Evolutionary conservation across 495 filamentous ascomycete genomes (phyloP).

Genomic region (Parathielavia appendiculata): DNA sequence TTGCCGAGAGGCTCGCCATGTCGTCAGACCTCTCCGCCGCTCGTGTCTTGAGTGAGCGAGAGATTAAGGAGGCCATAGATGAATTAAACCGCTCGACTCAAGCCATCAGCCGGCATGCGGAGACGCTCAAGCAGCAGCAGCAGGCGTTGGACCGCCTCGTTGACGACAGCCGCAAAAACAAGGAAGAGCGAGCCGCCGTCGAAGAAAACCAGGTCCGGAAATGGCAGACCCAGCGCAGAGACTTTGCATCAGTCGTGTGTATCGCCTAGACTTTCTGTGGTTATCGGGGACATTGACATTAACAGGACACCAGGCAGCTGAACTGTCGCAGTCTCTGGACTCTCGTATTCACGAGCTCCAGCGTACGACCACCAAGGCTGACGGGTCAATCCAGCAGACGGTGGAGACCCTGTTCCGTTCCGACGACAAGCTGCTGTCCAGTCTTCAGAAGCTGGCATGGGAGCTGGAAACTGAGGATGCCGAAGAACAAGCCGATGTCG

Average conservation of each 20-base stretch:
- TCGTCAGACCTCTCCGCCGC: constrained; percentile 33
- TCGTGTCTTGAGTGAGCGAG: constrained; percentile 35
- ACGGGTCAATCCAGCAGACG: constrained; percentile 29
- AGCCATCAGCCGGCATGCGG: constrained; percentile 43
- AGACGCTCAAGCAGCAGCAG: constrained; percentile 40
- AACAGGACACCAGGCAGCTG: constrained; percentile 32
- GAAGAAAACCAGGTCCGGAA: constrained; percentile 29
- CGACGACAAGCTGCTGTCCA: constrained; percentile 45
- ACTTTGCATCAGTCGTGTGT: constrained; percentile 31
- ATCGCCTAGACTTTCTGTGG: neutral
- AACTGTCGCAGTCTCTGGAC: constrained; percentile 36
- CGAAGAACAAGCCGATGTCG: constrained; percentile 34
- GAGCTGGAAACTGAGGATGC: constrained; percentile 41
- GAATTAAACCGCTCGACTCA: constrained; percentile 44
- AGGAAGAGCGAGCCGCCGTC: constrained; percentile 28
- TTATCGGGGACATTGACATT: neutral
- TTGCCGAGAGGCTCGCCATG: constrained; percentile 33
- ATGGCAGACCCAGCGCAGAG: constrained; percentile 32
- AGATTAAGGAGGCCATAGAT: constrained; percentile 41
- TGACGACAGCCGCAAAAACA: constrained; percentile 22
- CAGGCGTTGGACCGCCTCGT: constrained; percentile 40
- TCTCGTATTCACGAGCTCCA: constrained; percentile 40
- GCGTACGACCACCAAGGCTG: constrained; percentile 27
- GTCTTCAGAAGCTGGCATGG: constrained; percentile 46
- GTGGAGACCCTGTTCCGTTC: constrained; percentile 36